These are phyloP conservation scores for Buddleja alternifolia DNA, from an alignment of 257 asterid species.

Conservation along the genomic window DNA sequence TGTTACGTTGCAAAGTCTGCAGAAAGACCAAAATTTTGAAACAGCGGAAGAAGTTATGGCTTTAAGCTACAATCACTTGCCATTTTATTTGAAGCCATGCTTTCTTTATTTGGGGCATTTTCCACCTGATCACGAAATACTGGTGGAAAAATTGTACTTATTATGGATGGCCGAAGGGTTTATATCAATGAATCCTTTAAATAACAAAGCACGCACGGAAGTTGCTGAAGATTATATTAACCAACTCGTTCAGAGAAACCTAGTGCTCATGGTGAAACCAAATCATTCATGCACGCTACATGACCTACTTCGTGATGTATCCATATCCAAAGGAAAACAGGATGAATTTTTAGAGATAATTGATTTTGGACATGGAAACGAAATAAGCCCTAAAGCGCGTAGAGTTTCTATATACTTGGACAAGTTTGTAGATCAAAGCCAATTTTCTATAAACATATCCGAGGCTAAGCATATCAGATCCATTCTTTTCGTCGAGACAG, in stretches of 20 bases:
- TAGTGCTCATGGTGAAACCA: not conserved
- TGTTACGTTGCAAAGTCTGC: not conserved
- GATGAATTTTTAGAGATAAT: not conserved
- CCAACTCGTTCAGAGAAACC: slow-evolving; percentile 2
- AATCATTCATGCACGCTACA: slow-evolving; percentile 14
- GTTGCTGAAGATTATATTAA: not conserved
- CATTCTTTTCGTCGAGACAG: slow-evolving; percentile 13
- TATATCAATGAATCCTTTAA: not conserved
- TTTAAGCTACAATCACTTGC: slow-evolving; percentile 6
- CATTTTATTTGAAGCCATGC: slow-evolving; percentile 13
- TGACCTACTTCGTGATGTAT: not conserved
- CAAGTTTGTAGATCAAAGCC: not conserved
- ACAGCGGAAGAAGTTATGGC: not conserved
- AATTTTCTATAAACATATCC: not conserved
- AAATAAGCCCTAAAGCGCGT: not conserved
- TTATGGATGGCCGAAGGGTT: slow-evolving; percentile 28
- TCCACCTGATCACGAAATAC: not conserved
- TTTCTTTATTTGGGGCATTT: slow-evolving; percentile 22
- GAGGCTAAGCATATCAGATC: slow-evolving; percentile 5
- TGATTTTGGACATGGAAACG: not conserved
- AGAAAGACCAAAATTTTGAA: not conserved
- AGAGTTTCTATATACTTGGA: not conserved
- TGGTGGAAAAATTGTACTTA: slow-evolving; percentile 10
- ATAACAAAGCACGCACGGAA: too few species aligned
- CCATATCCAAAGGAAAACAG: not conserved